Evolutionary conservation across 495 filamentous ascomycete genomes (phyloP).

Genomic region (Aspergillus mulundensis): DNA sequence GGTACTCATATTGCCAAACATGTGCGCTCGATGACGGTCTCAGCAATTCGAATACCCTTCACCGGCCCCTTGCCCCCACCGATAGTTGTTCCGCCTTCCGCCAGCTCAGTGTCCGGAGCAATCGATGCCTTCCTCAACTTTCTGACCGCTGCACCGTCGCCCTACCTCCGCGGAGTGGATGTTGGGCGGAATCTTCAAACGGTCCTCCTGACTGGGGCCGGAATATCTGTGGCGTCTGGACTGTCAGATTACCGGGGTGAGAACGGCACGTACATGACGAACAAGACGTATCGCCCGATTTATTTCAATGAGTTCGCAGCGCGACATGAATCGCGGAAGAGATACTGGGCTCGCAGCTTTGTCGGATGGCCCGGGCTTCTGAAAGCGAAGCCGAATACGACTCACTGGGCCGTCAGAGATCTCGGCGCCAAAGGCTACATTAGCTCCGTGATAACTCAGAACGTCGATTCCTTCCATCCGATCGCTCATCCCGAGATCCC

Average conservation of each 20-base stretch:
- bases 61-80: constrained; percentile 79
- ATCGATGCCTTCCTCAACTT: constrained; percentile 72
- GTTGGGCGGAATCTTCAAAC: constrained; percentile 48
- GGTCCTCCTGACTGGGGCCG: constrained; percentile 86
- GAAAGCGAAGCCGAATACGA: constrained; percentile 72
- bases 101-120: constrained; percentile 66
- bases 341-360: constrained; percentile 96
- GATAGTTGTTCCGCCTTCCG: constrained; percentile 64
- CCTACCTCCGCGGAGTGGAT: constrained; percentile 43
- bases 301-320: constrained; percentile 85
- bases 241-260: constrained; percentile 88
- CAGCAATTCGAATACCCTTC: constrained; percentile 85
- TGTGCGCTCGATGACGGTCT: constrained; percentile 54
- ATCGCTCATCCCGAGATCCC: constrained; percentile 67
- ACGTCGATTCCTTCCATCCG: constrained; percentile 92
- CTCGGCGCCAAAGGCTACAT: constrained; percentile 69
- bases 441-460: constrained; percentile 82
- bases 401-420: constrained; percentile 69
- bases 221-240: constrained; percentile 89
- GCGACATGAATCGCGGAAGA: constrained; percentile 81
- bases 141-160: constrained; percentile 55
- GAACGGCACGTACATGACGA: constrained; percentile 87
- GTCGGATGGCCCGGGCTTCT: constrained; percentile 82
- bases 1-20: constrained; percentile 11
- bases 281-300: constrained; percentile 84